Evolutionary conservation across 2,329 filamentous ascomycete genomes (phyloP).

Genomic region (Microdochium paspali): DNA sequence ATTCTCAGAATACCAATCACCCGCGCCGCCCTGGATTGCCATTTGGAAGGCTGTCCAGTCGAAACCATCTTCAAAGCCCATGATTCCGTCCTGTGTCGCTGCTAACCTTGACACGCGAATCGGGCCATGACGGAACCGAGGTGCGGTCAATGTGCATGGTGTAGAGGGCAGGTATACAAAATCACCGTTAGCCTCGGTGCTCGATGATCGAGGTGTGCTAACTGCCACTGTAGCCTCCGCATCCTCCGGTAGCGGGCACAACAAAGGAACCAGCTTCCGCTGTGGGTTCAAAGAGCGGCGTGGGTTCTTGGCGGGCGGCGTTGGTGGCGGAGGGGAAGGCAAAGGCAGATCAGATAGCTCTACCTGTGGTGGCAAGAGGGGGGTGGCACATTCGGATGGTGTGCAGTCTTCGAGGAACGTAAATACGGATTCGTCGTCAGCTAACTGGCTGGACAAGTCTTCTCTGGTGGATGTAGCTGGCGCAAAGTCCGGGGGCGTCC

Average conservation of each 20-base stretch:
- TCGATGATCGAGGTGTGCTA: background rate
- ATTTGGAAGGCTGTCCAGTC: constrained; percentile 60
- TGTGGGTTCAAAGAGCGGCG: background rate
- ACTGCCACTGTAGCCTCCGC: background rate
- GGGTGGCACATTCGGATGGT: background rate
- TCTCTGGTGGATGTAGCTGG: background rate
- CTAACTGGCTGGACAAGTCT: background rate
- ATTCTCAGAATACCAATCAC: constrained; percentile 36
- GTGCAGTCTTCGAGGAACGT: background rate
- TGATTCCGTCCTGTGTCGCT: constrained; percentile 19
- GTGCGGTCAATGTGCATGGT: constrained; percentile 36
- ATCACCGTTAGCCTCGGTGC: constrained; percentile 19
- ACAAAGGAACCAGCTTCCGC: background rate
- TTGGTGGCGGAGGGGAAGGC: background rate
- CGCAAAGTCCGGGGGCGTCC: background rate
- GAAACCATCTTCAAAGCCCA: constrained; percentile 37
- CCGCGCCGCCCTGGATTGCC: constrained; percentile 49
- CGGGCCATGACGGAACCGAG: constrained; percentile 42
- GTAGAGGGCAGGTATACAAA: constrained; percentile 38
- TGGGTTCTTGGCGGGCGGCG: background rate
- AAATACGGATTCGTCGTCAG: background rate
- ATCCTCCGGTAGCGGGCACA: background rate
- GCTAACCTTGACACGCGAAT: constrained; percentile 42
- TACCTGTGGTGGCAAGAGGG: background rate
- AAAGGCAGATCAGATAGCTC: background rate